Evolutionary conservation across 257 asterid genomes (phyloP), one percentile per base, ranked within the genome.

Genomic region (Solanum piurae): DNA sequence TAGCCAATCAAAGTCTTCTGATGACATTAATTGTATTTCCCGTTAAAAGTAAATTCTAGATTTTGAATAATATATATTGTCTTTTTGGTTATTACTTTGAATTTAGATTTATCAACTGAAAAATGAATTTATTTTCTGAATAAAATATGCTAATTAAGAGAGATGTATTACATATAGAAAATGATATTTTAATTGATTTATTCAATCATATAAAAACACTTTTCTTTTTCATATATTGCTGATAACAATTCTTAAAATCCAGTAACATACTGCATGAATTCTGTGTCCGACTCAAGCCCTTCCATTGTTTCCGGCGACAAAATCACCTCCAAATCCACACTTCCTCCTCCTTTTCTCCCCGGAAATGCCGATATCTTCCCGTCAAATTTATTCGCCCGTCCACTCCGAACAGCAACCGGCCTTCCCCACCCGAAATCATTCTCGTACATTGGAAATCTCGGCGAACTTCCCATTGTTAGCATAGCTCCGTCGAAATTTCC

Each of bases 341-440:
- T 91, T 23, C 93, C 93, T 20, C 69, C 72, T 3, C 91, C 93
- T 55, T 87, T 87, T 2, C 90, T 46, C 0, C 93, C 93, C 2
- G 92, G 93, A 37, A 90, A 90, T 5, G 92, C 91, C 1, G 91
- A 88, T 25, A 91, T 91, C 86, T 90, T 90, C 3, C 91, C 91
- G 46, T 88, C 92, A 25, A 91, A 90, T 12, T 91, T 91, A 36
- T 91, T 91, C 4, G 91, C 92, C 68, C 66, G 34, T 4, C 92
- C 92, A 83, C 90, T 90, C 49, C 92, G 86, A 16, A 91, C 91
- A 0, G 92, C 89, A 29, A 91, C 42, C 42, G 93, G 93, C 25
- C 91, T 76, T 58, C 93, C 93, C 93, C 92, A 91, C 58, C 93
- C 92, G 79, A 91, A 91, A 89, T 91, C 92, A 62, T 91, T 91